Evolutionary conservation across 352 stramenopile genomes (phyloP), one percentile per base, ranked within the genome.

Genomic region (Phytophthora melonis): DNA sequence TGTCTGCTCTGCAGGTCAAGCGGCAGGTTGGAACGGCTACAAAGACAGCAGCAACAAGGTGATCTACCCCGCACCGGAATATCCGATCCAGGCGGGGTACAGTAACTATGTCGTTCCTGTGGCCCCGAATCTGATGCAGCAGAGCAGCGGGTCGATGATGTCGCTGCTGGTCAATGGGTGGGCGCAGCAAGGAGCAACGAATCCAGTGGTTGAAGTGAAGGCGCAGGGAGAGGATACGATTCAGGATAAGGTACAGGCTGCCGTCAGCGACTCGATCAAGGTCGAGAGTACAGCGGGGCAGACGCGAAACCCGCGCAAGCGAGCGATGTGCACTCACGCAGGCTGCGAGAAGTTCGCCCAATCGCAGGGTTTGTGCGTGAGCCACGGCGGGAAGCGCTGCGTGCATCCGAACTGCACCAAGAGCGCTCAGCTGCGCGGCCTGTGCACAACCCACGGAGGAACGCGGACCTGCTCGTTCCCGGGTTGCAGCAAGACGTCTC

Each of bases 311-410:
- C 11, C 58, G 25, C 53, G 67, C 6, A 62, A 60, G 21, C 58
- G 67, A 54, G 60, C 67, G 16, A 43, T 64, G 6, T 74, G 60
- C 23, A 36, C 53, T 0, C 27, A 66, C 23, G 6, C 49, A 23
- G 67, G 32, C 1, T 74, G 67, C 23, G 21, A 45, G 13, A 74
- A 74, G 53, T 70, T 74, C 8, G 67, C 67, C n/a, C 67, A 74
- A 39, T 74, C 67, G 3, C 60, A 74, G 34, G 60, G 67, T 6
- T 67, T 62, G 43, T 74, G 60, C 53, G 67, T 70, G 18, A 47
- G 43, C 1, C 67, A 74, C 30, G 67, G 67, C 39, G 67, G 67
- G 5, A 74, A 74, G 30, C 53, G 67, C 16, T 74, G 67, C 30
- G n/a, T 53, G 1, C 61, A 74, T 34, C 25, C 54, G 27, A 54